A percentile compares a stretch with the other conserved stretches of the same genome.
Conservation (phyloP, 345 rosid genomes). For the Salix exigua region DNA sequence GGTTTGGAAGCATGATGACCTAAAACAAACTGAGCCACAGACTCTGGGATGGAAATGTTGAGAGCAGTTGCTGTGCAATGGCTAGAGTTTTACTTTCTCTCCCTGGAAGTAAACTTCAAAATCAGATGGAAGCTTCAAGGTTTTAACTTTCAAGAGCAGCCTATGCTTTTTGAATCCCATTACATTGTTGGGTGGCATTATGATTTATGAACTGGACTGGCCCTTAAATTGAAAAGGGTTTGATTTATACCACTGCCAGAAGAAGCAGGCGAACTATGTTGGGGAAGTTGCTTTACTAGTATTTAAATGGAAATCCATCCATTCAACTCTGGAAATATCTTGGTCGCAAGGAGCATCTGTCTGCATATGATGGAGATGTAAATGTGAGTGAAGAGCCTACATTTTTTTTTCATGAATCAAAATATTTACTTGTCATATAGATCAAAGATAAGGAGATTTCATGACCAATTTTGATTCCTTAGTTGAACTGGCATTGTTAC, state of each 20-base stretch:
- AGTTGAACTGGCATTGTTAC: background rate
- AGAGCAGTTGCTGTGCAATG: background rate
- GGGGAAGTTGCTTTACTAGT: background rate
- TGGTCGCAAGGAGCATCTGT: background rate
- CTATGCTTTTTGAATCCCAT: background rate
- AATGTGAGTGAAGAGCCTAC: background rate
- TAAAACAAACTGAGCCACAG: conserved; percentile 60
- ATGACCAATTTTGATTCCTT: background rate
- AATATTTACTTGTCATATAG: background rate
- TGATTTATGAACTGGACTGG: background rate
- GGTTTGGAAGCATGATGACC: conserved; percentile 68
- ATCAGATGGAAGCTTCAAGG: background rate
- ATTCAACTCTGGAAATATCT: background rate
- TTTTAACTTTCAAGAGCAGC: background rate
- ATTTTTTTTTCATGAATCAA: background rate
- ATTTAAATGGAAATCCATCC: background rate
- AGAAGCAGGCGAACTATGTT: background rate
- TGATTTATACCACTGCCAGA: background rate
- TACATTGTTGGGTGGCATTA: background rate
- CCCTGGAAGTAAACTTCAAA: background rate
- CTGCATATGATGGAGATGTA: background rate
- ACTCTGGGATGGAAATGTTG: conserved; percentile 70
- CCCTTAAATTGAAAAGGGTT: background rate
- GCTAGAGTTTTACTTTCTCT: background rate
- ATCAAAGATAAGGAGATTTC: background rate